Conservation (phyloP, 805 yeast genomes). For the Kodamaea kakaduensis region DNA sequence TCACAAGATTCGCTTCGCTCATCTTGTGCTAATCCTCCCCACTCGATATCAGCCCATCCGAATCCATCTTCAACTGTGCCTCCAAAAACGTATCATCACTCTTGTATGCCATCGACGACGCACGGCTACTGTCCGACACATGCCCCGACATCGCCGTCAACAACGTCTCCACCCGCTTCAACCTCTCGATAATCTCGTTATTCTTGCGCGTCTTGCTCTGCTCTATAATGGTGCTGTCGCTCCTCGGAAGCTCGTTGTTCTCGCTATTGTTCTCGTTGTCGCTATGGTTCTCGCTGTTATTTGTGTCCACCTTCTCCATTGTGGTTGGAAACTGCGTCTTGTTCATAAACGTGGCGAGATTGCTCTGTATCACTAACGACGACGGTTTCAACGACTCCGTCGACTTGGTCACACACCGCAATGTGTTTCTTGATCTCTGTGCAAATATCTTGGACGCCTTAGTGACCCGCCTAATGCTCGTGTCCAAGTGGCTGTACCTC, state of each 20-base stretch:
- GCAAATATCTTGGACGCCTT: conserved; percentile 1
- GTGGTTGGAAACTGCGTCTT: conserved; percentile 1
- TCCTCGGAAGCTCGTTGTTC: conserved; percentile 3
- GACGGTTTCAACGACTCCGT: conserved; percentile 4
- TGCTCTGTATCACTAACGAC: conserved; percentile 2
- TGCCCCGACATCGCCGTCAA: neutral
- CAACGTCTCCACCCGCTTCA: conserved; percentile 16
- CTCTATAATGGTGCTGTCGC: conserved; percentile 5
- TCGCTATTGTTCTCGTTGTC: conserved; percentile 1
- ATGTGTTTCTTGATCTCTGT: conserved; percentile 3
- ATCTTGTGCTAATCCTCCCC: too few species aligned
- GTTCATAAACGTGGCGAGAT: neutral
- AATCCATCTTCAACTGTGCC: too few species aligned
- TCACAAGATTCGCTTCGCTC: too few species aligned
- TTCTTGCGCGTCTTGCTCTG: conserved; percentile 3
- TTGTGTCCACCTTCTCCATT: conserved; percentile 13
- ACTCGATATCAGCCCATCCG: too few species aligned
- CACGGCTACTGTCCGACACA: too few species aligned
- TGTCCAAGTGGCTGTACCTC: conserved; percentile 14
- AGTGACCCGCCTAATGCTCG: conserved; percentile 9
- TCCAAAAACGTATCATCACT: too few species aligned
- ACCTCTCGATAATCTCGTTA: conserved; percentile 16
- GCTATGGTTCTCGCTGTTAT: conserved; percentile 10
- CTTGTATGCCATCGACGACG: too few species aligned
- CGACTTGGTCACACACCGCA: conserved; percentile 5